Percentiles rank a stretch among this genome's conserved stretches.
These are phyloP conservation scores for Taphrina betulina DNA, from an alignment of 1,139 yeast species.

Conservation along the genomic window DNA sequence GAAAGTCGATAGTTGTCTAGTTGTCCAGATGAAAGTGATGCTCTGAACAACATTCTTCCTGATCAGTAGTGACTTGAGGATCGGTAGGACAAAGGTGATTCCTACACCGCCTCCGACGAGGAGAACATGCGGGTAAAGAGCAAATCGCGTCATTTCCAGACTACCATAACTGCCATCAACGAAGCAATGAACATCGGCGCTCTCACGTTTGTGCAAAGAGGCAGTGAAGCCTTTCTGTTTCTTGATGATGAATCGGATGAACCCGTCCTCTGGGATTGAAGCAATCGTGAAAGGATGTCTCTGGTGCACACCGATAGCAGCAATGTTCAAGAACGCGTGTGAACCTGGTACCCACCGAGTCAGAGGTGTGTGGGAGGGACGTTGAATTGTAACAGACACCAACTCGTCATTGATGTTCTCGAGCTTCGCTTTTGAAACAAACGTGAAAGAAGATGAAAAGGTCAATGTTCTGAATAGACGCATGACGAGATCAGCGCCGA, in stretches of 20 bases:
- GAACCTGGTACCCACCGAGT: slow-evolving; percentile 38
- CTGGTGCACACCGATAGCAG: slow-evolving; percentile 37
- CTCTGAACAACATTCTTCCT: not conserved
- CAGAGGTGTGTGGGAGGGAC: slow-evolving; percentile 34
- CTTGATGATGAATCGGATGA: slow-evolving; percentile 38
- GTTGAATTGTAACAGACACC: slow-evolving; percentile 1
- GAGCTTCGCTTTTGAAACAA: not conserved
- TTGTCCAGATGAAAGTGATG: slow-evolving; percentile 10
- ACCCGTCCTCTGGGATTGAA: slow-evolving; percentile 36
- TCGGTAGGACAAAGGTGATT: slow-evolving; percentile 33
- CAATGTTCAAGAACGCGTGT: slow-evolving; percentile 37
- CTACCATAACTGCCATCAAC: slow-evolving; percentile 38
- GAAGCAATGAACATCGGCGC: slow-evolving; percentile 36
- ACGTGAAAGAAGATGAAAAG: not conserved
- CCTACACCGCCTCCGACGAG: slow-evolving; percentile 39
- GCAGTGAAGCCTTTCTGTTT: slow-evolving; percentile 38
- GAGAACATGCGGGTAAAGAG: slow-evolving; percentile 36
- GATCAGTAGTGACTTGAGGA: not conserved
- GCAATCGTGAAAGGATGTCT: slow-evolving; percentile 39
- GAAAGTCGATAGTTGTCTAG: not conserved
- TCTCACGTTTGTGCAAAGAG: slow-evolving; percentile 34
- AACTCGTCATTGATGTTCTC: slow-evolving; percentile 6
- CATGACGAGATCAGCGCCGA: slow-evolving; percentile 35
- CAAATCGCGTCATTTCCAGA: slow-evolving; percentile 36
- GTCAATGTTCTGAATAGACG: slow-evolving; percentile 35